These are phyloP conservation scores for Pythium volutum DNA, from an alignment of 352 stramenopile genomes.

Conservation along the genomic window DNA sequence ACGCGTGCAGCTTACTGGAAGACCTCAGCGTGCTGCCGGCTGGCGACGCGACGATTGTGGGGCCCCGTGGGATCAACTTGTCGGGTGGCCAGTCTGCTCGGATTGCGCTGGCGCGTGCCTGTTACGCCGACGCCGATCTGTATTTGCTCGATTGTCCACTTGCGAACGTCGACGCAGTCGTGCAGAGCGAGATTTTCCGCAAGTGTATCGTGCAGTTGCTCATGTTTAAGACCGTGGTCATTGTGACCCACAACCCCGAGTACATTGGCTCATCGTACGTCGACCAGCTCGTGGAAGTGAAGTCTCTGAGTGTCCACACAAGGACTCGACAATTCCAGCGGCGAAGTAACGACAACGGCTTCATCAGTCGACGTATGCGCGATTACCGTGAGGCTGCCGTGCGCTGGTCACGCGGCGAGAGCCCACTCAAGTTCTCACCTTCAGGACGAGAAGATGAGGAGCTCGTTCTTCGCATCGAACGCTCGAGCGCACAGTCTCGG, in stretches of 20 bases:
- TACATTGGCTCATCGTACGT: conserved; percentile 6
- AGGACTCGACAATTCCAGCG: too few relatives aligned
- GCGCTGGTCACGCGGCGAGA: too few relatives aligned
- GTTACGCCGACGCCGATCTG: conserved; percentile 43
- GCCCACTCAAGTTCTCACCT: too few relatives aligned
- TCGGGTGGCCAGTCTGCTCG: conserved; percentile 85
- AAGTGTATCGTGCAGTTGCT: conserved; percentile 21
- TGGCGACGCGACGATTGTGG: conserved; percentile 90
- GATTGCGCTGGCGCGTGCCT: conserved; percentile 43
- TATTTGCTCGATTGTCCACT: conserved; percentile 90
- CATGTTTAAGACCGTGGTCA: conserved; percentile 54
- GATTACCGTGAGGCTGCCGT: too few relatives aligned
- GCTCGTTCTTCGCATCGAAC: too few relatives aligned
- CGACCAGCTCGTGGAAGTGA: conserved; percentile 8
- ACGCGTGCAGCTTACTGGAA: conserved; percentile 64
- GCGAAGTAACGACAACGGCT: too few relatives aligned
- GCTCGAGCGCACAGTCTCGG: too few relatives aligned
- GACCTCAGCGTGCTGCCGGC: conserved; percentile 73
- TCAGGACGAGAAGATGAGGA: too few relatives aligned
- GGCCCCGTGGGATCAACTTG: conserved; percentile 91
- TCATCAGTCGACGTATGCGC: too few relatives aligned
- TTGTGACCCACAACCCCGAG: conserved; percentile 84
- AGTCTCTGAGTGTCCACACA: too few relatives aligned
- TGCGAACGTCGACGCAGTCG: conserved; percentile 88
- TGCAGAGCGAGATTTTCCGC: conserved; percentile 86